Evolutionary conservation across 371 early-diverging fungal species (phyloP).

Genomic region (Lichtheimia corymbifera): DNA sequence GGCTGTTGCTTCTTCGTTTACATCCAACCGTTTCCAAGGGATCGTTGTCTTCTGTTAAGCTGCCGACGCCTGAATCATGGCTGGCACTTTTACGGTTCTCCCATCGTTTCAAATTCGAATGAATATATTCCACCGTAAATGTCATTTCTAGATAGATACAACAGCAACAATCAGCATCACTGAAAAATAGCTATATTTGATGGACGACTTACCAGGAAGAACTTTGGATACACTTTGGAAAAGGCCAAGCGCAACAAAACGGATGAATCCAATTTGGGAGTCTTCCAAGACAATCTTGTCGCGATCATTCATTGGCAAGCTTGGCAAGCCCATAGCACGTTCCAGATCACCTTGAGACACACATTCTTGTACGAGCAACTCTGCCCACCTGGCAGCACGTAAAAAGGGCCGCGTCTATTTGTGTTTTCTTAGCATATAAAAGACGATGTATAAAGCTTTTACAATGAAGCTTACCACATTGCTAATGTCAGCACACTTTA

Average conservation of each 20-base stretch:
- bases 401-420: conserved; percentile 57
- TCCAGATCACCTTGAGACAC: conserved; percentile 69
- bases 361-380: conserved; percentile 61
- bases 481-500: conserved; percentile 86
- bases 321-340: conserved; percentile 55
- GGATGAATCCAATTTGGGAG: conserved; percentile 73
- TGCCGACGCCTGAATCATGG: conserved; percentile 21
- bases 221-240: conserved; percentile 53
- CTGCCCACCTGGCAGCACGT: conserved; percentile 56
- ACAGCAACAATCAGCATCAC: not conserved
- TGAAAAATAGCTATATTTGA: not conserved
- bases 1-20: conserved; percentile 7
- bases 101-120: conserved; percentile 37
- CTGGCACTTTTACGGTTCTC: conserved; percentile 31
- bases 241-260: conserved; percentile 65
- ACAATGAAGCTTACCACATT: conserved; percentile 52
- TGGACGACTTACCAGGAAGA: conserved; percentile 27
- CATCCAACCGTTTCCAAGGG: too few species aligned
- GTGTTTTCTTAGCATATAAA: not conserved
- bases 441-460: not conserved
- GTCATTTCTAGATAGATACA: conserved; percentile 20
- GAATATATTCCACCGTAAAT: conserved; percentile 42
- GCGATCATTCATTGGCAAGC: conserved; percentile 56
- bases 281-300: conserved; percentile 53
- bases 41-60: conserved; percentile 5